Evolutionary conservation across 495 filamentous ascomycete species (phyloP).

Genomic region (Penicillium ochrochloron): DNA sequence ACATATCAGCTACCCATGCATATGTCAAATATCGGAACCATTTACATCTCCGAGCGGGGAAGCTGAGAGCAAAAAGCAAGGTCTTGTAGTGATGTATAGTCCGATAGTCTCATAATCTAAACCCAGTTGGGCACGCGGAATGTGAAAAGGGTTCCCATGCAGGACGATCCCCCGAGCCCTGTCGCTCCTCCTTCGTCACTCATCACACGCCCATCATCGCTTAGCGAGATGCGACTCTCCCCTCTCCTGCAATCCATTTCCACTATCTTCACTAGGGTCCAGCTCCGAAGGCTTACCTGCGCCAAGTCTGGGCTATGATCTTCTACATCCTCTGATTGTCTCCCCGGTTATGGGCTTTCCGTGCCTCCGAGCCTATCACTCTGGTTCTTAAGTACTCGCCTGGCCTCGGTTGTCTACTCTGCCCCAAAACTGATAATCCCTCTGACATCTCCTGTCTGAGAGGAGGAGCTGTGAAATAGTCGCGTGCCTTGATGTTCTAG

Average conservation of each 20-base stretch:
- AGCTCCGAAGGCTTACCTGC: conserved; percentile 14
- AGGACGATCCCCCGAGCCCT: conserved; percentile 21
- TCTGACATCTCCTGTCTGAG: background rate
- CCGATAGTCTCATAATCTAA: conserved; percentile 12
- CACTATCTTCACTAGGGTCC: conserved; percentile 9
- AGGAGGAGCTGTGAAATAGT: background rate
- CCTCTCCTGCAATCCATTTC: background rate
- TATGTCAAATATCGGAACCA: conserved; percentile 10
- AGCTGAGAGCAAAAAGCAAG: background rate
- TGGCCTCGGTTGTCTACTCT: background rate
- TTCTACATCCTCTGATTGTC: conserved; percentile 8
- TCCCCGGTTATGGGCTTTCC: background rate
- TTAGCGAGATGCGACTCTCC: conserved; percentile 14
- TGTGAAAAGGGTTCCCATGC: conserved; percentile 8
- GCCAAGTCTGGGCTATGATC: conserved; percentile 26
- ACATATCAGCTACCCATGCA: background rate
- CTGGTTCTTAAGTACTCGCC: conserved; percentile 22
- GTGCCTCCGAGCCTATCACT: background rate
- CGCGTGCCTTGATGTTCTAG: conserved; percentile 12
- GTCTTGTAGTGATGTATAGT: background rate
- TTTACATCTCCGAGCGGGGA: conserved; percentile 24
- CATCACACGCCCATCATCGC: conserved; percentile 22
- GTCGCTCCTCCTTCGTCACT: conserved; percentile 13
- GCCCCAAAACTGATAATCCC: background rate
- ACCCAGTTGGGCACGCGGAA: conserved; percentile 22